Percentiles rank a stretch among this genome's conserved stretches.
phyloP scores from a whole-genome alignment of 2,329 filamentous ascomycete genomes.

The Periglandula ipomoeae region DNA sequence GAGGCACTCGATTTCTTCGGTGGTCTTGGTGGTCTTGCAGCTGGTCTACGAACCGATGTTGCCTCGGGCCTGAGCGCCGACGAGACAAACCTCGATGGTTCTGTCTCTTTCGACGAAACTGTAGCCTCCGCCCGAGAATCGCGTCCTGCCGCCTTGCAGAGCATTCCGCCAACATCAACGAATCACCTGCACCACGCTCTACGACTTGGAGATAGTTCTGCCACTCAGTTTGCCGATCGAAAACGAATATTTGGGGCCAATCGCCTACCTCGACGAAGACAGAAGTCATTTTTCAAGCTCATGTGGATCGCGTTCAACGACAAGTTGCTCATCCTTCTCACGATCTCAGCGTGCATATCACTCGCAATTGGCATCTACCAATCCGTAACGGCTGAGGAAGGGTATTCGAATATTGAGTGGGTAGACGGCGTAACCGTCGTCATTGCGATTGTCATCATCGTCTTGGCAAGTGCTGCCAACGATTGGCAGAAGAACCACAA shows the following conservation, averaged over 20 bases:
- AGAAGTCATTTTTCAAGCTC: constrained; percentile 59
- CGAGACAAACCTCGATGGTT: constrained; percentile 35
- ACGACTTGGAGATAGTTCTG: constrained; percentile 18
- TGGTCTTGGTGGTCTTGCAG: constrained; percentile 42
- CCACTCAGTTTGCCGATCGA: constrained; percentile 40
- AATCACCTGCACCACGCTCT: constrained; percentile 18
- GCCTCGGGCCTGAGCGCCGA: constrained; percentile 39
- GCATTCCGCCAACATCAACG: constrained; percentile 11
- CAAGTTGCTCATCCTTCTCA: constrained; percentile 66
- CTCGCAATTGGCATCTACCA: constrained; percentile 68
- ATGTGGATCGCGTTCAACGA: constrained; percentile 75
- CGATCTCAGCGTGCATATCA: constrained; percentile 63
- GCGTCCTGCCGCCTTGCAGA: constrained; percentile 18
- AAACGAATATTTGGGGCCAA: constrained; percentile 64
- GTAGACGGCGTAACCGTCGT: constrained; percentile 76
- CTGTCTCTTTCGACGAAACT: constrained; percentile 41
- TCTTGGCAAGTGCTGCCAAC: constrained; percentile 67
- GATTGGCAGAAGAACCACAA: constrained; percentile 78
- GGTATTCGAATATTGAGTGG: constrained; percentile 58
- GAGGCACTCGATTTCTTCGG: constrained; percentile 41
- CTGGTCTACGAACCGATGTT: constrained; percentile 39
- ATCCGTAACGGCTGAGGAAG: constrained; percentile 46
- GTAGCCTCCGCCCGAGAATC: constrained; percentile 25
- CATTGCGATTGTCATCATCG: constrained; percentile 65
- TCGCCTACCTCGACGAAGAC: constrained; percentile 44